These are phyloP conservation scores for Protoeuglena noctilucae DNA, from an alignment of 139 green algal genomes.

Conservation along the genomic window DNA sequence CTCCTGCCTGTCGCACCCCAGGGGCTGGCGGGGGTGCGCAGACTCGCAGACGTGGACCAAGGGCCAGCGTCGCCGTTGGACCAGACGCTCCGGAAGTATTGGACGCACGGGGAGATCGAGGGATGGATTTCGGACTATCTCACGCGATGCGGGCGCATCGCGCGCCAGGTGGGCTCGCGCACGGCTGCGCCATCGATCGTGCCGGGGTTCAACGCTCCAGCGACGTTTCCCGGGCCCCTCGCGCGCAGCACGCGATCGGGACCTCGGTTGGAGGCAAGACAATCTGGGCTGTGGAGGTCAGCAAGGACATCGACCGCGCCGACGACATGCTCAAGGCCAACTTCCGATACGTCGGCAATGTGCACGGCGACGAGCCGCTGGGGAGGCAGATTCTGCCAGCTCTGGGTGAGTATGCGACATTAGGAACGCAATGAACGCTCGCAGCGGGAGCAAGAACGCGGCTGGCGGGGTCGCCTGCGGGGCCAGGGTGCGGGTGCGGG, in stretches of 20 bases:
- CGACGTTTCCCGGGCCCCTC: neutral
- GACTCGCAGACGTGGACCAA: too few species aligned
- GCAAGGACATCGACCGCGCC: constrained; percentile 19
- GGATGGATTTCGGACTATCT: neutral
- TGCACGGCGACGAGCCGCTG: constrained; percentile 75
- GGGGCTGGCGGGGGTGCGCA: too few species aligned
- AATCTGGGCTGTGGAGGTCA: constrained; percentile 47
- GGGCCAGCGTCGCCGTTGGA: too few species aligned
- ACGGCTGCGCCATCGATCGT: neutral
- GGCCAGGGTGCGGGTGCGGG: too few species aligned
- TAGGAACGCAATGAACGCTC: too few species aligned
- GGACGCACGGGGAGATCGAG: neutral
- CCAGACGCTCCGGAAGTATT: too few species aligned
- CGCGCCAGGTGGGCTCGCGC: too few species aligned
- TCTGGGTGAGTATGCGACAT: constrained; percentile 62
- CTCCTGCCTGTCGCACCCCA: too few species aligned
- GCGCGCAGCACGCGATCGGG: neutral
- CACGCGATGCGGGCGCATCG: neutral
- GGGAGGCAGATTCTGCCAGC: constrained; percentile 47
- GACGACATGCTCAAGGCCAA: constrained; percentile 29
- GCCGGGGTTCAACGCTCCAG: too few species aligned
- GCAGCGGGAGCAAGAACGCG: too few species aligned
- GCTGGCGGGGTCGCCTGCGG: too few species aligned
- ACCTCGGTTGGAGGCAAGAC: constrained; percentile 10
- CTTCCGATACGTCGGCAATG: constrained; percentile 55